phyloP scores from a whole-genome alignment of 305 asterid species.

The Euphrasia arctica region DNA sequence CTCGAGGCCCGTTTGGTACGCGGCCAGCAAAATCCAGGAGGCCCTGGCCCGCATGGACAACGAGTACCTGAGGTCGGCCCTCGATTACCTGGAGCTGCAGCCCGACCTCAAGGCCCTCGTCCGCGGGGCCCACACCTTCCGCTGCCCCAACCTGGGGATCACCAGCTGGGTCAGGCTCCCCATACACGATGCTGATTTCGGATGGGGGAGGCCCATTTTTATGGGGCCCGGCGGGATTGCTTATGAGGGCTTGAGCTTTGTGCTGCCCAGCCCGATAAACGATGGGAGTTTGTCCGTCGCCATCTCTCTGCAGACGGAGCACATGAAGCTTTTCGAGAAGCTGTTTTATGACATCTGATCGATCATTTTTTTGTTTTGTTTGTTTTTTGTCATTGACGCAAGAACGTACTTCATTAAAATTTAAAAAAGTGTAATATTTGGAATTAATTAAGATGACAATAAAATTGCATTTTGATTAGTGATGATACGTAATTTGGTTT shows the following conservation, averaged over 20 bases:
- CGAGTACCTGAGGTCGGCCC: conserved; percentile 74
- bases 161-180: conserved; percentile 92
- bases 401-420: no score
- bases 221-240: conserved; percentile 97
- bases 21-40: conserved; percentile 72
- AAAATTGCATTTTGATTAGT: no score
- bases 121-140: conserved; percentile 82
- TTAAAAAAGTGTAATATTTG: no score
- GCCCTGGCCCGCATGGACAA: conserved; percentile 77
- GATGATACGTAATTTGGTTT: not conserved
- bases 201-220: conserved; percentile 86
- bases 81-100: conserved; percentile 80
- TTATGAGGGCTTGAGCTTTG: conserved; percentile 77
- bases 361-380: not conserved
- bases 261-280: conserved; percentile 62
- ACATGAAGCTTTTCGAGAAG: conserved; percentile 74
- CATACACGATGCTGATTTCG: conserved; percentile 85
- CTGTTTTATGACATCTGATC: conserved; percentile 57
- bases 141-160: conserved; percentile 88
- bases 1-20: conserved; percentile 67
- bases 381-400: no score
- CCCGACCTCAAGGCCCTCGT: conserved; percentile 83
- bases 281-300: conserved; percentile 84
- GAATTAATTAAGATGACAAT: no score
- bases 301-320: conserved; percentile 64